Evolutionary conservation across 1,139 yeast species (phyloP).

Genomic region (Suhomyces chickasaworum): DNA sequence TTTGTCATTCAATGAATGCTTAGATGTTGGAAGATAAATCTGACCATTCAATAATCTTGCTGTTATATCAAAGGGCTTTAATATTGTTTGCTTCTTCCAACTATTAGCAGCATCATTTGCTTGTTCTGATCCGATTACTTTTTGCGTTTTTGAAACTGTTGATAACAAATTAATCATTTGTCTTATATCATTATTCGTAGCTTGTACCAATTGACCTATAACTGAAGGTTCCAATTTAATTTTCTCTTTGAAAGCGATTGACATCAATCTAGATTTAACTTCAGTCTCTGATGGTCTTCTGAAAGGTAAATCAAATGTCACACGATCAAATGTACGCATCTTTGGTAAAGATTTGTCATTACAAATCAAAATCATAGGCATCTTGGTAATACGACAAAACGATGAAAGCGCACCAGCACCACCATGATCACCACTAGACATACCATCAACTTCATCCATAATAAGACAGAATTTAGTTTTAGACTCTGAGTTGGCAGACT

Average conservation of each 20-base stretch:
- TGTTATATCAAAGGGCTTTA: slow-evolving; percentile 91
- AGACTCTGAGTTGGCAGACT: slow-evolving; percentile 33
- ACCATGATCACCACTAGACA: slow-evolving; percentile 98
- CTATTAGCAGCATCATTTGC: slow-evolving; percentile 56
- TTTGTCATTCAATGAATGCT: slow-evolving; percentile 71
- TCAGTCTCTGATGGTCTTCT: slow-evolving; percentile 85
- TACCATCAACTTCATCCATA: slow-evolving; percentile 99
- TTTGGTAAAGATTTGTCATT: slow-evolving; percentile 91
- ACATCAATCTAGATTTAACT: slow-evolving; percentile 81
- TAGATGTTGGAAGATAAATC: slow-evolving; percentile 55
- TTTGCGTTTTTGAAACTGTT: slow-evolving; percentile 75
- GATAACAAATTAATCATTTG: slow-evolving; percentile 90
- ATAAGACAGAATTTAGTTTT: slow-evolving; percentile 64
- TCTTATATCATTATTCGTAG: slow-evolving; percentile 89
- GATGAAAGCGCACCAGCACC: slow-evolving; percentile 96
- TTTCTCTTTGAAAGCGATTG: slow-evolving; percentile 85
- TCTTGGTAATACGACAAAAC: slow-evolving; percentile 79
- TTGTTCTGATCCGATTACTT: slow-evolving; percentile 54
- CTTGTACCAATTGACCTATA: slow-evolving; percentile 80
- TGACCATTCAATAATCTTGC: slow-evolving; percentile 68
- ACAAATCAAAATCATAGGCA: slow-evolving; percentile 91
- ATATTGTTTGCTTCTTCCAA: slow-evolving; percentile 89
- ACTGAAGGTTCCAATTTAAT: slow-evolving; percentile 78
- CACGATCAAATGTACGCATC: slow-evolving; percentile 93
- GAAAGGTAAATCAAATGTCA: slow-evolving; percentile 80